Base-by-base conservation (phyloP, 169 alveolate species). In the Eimeria falciformis region DNA sequence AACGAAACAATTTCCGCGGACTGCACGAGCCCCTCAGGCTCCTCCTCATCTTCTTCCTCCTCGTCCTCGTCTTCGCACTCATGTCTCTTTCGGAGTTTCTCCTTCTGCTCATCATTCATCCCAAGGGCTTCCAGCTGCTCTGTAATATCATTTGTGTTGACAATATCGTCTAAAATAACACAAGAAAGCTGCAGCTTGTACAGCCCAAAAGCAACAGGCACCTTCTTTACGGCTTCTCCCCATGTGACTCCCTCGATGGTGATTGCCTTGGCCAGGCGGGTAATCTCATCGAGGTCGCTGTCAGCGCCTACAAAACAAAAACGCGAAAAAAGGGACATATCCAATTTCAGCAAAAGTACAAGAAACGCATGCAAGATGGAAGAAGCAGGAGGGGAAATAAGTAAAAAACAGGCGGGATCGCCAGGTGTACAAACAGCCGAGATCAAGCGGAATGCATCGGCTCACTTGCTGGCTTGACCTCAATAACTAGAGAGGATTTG, bases 1-100 rank as follows among this genome's bases (percentile, higher is more conserved):
- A 96, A 96, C 71, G 98, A 96, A 65, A 95, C 97, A 65, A 96
- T 96, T 82, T 95, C 97, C 82, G 98, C 98, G 11, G 98, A 95
- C 92, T 96, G 98, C 40, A 96, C 98, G 45, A 96, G 95, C 27
- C 98, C 94, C 45, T 95, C 97, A 17, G 93, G 95, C 40, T 93
- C 95, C 23, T 90, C 94, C 43, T 96, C 97, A 5, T 95, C 95
- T 25, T 93, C 95, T 37, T 66, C 95, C 23, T 91, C 97, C n/a
- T 82, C 95, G 53, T 75, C 95, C 78, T 71, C 78, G 11, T 90
- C 93, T 9, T 85, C 95, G 73, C 88, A 94, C 85, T 95, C 95
- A 68, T 90, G 94, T 45, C 90, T 81, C 88, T 92, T 92, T 69
- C 93, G 90, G 91, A 81, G 68, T 37, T 88, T 47, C 92, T 95